Conservation (phyloP, 2,329 filamentous ascomycete species). For the Pseudofabraea citricarpa region DNA sequence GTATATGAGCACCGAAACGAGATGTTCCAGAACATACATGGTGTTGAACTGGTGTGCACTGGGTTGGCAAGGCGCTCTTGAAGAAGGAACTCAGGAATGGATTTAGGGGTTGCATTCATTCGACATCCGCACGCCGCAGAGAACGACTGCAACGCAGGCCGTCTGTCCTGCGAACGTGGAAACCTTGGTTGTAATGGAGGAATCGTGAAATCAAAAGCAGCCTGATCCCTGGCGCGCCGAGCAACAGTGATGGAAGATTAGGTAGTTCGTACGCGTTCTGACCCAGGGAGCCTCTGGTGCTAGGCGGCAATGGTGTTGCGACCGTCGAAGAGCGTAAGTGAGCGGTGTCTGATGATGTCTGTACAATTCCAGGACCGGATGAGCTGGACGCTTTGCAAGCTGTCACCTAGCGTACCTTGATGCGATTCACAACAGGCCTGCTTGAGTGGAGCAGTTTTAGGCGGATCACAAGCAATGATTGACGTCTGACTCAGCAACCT, state of each 20-base stretch:
- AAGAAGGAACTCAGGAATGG: conserved; percentile 98
- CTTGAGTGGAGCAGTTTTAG: neutral
- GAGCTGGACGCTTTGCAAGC: neutral
- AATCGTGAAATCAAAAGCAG: conserved; percentile 1
- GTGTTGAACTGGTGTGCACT: conserved; percentile 88
- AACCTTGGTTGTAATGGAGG: conserved; percentile 5
- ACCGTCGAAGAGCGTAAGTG: neutral
- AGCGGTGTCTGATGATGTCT: neutral
- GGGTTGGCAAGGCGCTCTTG: conserved; percentile 84
- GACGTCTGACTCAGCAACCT: neutral
- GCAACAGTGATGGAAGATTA: neutral
- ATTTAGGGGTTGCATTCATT: conserved; percentile 97
- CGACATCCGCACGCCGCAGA: conserved; percentile 28
- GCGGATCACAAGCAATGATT: neutral
- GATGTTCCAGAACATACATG: conserved; percentile 49
- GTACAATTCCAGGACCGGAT: neutral
- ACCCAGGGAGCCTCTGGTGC: neutral
- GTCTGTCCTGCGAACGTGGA: conserved; percentile 16
- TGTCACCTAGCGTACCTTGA: neutral
- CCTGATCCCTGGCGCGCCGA: neutral
- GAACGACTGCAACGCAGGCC: conserved; percentile 20
- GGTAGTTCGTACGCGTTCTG: neutral
- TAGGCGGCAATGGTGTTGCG: neutral
- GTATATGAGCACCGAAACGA: conserved; percentile 2
- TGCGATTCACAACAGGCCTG: neutral